Percentiles rank a stretch among this genome's conserved stretches.
These are phyloP conservation scores for Penicillium sp. DNA, from an alignment of 2,329 filamentous ascomycete species.

Conservation along the genomic window DNA sequence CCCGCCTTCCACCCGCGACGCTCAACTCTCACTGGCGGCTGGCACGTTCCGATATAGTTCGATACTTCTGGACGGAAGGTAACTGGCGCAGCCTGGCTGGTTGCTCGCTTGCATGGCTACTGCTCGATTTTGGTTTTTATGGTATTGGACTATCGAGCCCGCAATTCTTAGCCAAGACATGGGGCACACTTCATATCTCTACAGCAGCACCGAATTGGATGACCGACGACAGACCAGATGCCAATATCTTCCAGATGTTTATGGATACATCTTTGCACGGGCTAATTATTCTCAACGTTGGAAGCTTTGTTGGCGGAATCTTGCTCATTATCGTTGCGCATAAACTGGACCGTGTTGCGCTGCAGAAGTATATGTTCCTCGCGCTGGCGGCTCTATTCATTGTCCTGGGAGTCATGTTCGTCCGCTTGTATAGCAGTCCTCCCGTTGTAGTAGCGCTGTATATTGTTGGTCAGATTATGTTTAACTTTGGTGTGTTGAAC, in stretches of 20 bases:
- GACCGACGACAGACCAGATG: conserved; percentile 37
- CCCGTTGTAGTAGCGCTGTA: conserved; percentile 44
- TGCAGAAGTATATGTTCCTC: conserved; percentile 49
- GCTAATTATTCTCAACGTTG: conserved; percentile 43
- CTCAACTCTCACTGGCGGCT: conserved; percentile 45
- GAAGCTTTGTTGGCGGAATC: conserved; percentile 45
- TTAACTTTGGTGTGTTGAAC: conserved; percentile 46
- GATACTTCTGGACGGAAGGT: conserved; percentile 45
- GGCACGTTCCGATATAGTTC: conserved; percentile 38
- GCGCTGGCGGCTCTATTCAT: conserved; percentile 46
- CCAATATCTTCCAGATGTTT: conserved; percentile 46
- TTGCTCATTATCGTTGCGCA: conserved; percentile 43
- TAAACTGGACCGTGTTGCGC: conserved; percentile 41
- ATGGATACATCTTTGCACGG: conserved; percentile 40
- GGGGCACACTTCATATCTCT: conserved; percentile 35
- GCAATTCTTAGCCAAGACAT: conserved; percentile 44
- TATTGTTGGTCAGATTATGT: conserved; percentile 47
- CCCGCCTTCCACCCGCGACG: conserved; percentile 35
- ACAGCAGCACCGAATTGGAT: conserved; percentile 36
- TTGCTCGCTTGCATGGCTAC: conserved; percentile 55
- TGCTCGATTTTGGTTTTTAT: conserved; percentile 59
- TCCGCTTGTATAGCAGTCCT: conserved; percentile 37
- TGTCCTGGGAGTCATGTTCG: conserved; percentile 44
- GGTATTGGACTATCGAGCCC: conserved; percentile 52
- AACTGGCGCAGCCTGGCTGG: conserved; percentile 46